These are phyloP conservation scores for Colletotrichum sp. DNA, from an alignment of 2,329 filamentous ascomycete species.

Conservation along the genomic window DNA sequence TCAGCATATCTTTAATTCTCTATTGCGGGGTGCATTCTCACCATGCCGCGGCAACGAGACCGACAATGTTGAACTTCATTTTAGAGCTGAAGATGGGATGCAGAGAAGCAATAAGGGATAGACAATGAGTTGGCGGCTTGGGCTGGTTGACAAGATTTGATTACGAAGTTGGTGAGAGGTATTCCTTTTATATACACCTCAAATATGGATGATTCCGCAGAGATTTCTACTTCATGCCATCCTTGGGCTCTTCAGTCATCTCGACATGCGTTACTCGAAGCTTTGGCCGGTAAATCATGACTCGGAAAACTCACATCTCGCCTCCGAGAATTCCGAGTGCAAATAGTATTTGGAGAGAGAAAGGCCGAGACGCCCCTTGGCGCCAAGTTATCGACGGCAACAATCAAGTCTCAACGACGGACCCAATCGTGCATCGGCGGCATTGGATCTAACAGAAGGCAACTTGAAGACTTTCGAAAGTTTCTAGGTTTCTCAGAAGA, in stretches of 20 bases:
- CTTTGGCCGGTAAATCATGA: neutral
- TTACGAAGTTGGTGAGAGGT: neutral
- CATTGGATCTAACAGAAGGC: neutral
- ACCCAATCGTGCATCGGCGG: neutral
- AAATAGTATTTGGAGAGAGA: neutral
- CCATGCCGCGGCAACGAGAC: neutral
- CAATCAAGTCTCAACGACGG: neutral
- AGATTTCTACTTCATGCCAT: neutral
- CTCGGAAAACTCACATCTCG: neutral
- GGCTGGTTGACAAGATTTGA: neutral
- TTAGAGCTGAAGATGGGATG: neutral
- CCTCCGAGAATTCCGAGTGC: neutral
- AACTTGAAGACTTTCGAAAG: neutral
- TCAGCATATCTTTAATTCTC: neutral
- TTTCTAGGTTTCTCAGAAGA: neutral
- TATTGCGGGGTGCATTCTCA: neutral
- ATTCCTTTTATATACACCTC: neutral
- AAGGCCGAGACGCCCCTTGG: neutral
- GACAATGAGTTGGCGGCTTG: neutral
- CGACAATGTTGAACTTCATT: neutral
- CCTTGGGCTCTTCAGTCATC: neutral
- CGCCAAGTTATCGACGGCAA: neutral
- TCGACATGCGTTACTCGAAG: neutral
- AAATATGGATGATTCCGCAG: rapidly evolving
- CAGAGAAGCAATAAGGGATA: neutral